Percentiles rank a stretch among this genome's conserved stretches.
These are phyloP conservation scores for Calonectria leucothoes DNA, from an alignment of 2,329 filamentous ascomycete genomes.

Conservation along the genomic window DNA sequence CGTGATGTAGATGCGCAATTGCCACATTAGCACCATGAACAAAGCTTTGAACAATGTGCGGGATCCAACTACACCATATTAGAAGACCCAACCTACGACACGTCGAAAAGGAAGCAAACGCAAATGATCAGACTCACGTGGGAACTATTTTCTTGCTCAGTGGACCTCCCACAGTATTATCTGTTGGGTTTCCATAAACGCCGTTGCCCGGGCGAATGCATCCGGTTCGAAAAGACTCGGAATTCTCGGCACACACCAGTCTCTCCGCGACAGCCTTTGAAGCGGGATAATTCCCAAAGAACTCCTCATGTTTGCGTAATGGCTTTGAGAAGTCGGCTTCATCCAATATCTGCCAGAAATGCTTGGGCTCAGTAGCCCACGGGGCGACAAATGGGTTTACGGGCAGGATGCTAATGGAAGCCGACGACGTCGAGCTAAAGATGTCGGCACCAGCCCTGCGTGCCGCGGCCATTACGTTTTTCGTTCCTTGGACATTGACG, in stretches of 20 bases:
- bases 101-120: not conserved
- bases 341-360: not conserved
- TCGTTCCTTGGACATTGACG: not conserved
- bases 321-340: not conserved
- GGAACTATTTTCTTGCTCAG: not conserved
- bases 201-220: not conserved
- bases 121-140: not conserved
- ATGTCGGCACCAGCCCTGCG: not conserved
- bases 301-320: not conserved
- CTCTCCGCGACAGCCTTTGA: not conserved
- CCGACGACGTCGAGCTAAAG: not conserved
- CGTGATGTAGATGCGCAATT: not conserved
- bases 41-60: not conserved
- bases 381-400: not conserved
- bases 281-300: not conserved
- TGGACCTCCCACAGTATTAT: not conserved
- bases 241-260: not conserved
- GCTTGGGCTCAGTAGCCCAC: not conserved
- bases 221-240: not conserved
- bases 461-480: not conserved
- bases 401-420: not conserved
- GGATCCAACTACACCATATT: not conserved
- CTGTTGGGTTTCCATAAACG: not conserved
- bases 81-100: not conserved
- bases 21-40: not conserved